Percentiles rank a stretch among this genome's conserved stretches.
Conservation (phyloP, 129 eudicot genomes). For the Arctium lappa region DNA sequence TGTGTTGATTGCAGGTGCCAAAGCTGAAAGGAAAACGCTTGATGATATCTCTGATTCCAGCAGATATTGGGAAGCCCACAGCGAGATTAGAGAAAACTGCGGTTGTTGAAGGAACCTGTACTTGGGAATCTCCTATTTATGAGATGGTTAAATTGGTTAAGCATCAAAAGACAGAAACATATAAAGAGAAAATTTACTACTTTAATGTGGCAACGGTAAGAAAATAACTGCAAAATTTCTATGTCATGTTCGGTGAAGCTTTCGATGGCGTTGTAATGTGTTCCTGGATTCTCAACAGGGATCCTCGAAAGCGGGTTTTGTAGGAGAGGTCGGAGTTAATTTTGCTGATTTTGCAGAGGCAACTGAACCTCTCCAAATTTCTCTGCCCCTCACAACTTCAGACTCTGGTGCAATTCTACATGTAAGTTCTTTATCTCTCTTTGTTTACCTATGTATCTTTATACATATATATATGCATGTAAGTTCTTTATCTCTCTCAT, state of each 20-base stretch:
- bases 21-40: constrained; percentile 60
- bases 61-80: constrained; percentile 75
- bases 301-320: constrained; percentile 69
- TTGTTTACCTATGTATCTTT: not conserved
- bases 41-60: constrained; percentile 84
- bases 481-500: too few species aligned
- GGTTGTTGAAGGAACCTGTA: constrained; percentile 68
- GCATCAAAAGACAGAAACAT: constrained; percentile 60
- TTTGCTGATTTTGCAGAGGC: constrained; percentile 84
- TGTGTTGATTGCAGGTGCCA: constrained; percentile 64
- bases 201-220: constrained; percentile 76
- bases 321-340: constrained; percentile 83
- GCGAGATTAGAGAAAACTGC: constrained; percentile 61
- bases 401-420: constrained; percentile 71
- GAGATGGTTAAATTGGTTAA: constrained; percentile 67
- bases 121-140: constrained; percentile 79
- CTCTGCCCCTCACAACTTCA: constrained; percentile 65
- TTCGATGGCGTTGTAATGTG: constrained; percentile 9
- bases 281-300: constrained; percentile 51
- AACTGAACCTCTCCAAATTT: constrained; percentile 47
- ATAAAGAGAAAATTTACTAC: constrained; percentile 64
- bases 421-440: constrained; percentile 44
- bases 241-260: not conserved
- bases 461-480: not conserved
- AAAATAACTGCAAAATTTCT: not conserved